Percentiles rank a stretch among this genome's conserved stretches.
phyloP scores from a whole-genome alignment of 2,329 filamentous ascomycete species.

The Zasmidium cellare region DNA sequence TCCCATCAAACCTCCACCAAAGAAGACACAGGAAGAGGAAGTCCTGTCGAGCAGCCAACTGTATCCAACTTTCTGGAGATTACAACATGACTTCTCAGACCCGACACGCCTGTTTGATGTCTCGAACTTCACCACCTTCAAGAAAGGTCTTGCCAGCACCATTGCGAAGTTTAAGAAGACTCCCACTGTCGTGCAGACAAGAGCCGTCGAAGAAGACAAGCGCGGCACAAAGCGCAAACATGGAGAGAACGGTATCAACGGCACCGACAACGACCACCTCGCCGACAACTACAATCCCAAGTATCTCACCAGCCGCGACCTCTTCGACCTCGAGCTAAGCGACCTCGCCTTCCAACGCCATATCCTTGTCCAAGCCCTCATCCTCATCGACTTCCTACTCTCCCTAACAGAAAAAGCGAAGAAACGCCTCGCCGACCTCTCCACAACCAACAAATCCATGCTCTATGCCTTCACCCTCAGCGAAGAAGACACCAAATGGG shows the following conservation, averaged over 20 bases:
- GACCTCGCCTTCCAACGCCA: slow-evolving; percentile 93
- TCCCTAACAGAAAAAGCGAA: slow-evolving; percentile 82
- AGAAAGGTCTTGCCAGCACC: slow-evolving; percentile 62
- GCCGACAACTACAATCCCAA: slow-evolving; percentile 89
- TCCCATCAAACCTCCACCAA: slow-evolving; percentile 22
- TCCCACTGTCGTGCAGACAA: slow-evolving; percentile 67
- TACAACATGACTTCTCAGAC: slow-evolving; percentile 90
- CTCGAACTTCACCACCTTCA: slow-evolving; percentile 66
- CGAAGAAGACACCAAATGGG: slow-evolving; percentile 89
- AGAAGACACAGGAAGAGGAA: slow-evolving; percentile 44
- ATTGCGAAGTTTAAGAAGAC: slow-evolving; percentile 74
- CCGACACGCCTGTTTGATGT: slow-evolving; percentile 77
- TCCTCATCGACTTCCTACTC: slow-evolving; percentile 92
- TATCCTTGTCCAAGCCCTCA: slow-evolving; percentile 91
- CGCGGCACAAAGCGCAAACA: slow-evolving; percentile 70
- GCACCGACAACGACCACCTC: slow-evolving; percentile 51
- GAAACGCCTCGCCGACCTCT: slow-evolving; percentile 69
- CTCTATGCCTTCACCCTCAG: slow-evolving; percentile 74
- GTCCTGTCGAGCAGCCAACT: slow-evolving; percentile 67
- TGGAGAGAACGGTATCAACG: slow-evolving; percentile 8
- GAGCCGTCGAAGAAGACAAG: slow-evolving; percentile 63
- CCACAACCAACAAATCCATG: slow-evolving; percentile 74
- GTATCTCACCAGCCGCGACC: slow-evolving; percentile 93
- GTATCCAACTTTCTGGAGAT: slow-evolving; percentile 90
- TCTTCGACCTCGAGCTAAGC: slow-evolving; percentile 95